Conservation (phyloP, 1,284 basidiomycete genomes). For the Xanthoconium separans region DNA sequence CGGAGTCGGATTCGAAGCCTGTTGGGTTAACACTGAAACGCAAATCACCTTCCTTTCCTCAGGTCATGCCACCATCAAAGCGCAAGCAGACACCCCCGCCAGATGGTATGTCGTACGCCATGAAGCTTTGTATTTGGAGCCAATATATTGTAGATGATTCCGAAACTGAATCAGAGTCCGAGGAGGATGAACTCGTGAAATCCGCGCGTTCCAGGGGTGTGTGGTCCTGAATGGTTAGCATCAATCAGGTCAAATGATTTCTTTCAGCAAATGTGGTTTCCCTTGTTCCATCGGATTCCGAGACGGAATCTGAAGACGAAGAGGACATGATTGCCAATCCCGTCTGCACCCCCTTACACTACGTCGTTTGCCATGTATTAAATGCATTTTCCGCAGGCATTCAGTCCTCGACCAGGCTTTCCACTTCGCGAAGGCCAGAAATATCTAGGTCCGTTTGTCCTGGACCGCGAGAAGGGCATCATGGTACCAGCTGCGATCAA, state of each 20-base stretch:
- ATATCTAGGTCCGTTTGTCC: slow-evolving; percentile 41
- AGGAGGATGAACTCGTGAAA: slow-evolving; percentile 29
- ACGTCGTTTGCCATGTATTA: neutral
- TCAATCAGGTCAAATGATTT: neutral
- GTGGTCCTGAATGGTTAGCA: neutral
- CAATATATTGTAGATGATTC: slow-evolving; percentile 30
- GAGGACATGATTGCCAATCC: slow-evolving; percentile 31
- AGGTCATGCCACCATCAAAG: slow-evolving; percentile 14
- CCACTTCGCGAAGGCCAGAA: slow-evolving; percentile 44
- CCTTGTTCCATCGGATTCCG: slow-evolving; percentile 31
- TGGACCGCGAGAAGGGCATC: slow-evolving; percentile 47
- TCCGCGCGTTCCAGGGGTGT: slow-evolving; percentile 9
- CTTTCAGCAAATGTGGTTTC: slow-evolving; percentile 4
- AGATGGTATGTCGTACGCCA: slow-evolving; percentile 17
- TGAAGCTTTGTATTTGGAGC: neutral
- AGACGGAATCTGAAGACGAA: slow-evolving; percentile 48
- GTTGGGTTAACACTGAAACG: slow-evolving; percentile 19
- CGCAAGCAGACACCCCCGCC: slow-evolving; percentile 11
- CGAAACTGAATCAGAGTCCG: slow-evolving; percentile 45
- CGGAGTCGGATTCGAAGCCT: slow-evolving; percentile 36
- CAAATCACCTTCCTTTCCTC: slow-evolving; percentile 21
- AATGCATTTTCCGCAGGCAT: slow-evolving; percentile 28
- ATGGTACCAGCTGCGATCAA: slow-evolving; percentile 74
- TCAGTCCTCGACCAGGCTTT: slow-evolving; percentile 53
- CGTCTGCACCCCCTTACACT: slow-evolving; percentile 11